These are phyloP conservation scores for Apiotrichum mycotoxinovorans DNA, from an alignment of 1,284 basidiomycete genomes.

Conservation along the genomic window DNA sequence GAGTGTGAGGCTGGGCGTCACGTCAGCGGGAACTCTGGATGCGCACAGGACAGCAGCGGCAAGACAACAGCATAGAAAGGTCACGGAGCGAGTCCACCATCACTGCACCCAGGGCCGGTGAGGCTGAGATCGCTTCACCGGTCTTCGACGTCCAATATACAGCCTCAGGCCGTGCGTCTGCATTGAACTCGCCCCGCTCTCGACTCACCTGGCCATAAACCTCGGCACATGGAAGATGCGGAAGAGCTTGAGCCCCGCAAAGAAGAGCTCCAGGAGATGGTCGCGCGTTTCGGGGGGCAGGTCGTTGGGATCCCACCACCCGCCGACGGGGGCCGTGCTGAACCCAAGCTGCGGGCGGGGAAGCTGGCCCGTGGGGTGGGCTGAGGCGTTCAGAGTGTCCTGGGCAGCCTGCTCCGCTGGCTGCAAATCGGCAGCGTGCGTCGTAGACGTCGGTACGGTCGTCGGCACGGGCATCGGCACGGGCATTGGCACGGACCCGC, in stretches of 20 bases:
- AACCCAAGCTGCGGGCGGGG: neutral
- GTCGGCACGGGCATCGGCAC: neutral
- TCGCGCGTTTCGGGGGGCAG: constrained; percentile 39
- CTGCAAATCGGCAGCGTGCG: no score
- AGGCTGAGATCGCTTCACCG: no score
- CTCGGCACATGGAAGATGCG: constrained; percentile 39
- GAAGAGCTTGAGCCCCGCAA: constrained; percentile 30
- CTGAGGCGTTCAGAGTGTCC: neutral
- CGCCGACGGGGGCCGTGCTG: constrained; percentile 24
- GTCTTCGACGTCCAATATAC: no score
- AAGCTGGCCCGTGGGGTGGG: neutral
- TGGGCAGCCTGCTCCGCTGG: no score
- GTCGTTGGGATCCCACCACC: constrained; percentile 43
- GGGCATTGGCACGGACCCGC: neutral
- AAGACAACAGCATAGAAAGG: no score
- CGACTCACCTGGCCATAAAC: constrained; percentile 37
- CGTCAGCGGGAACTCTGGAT: no score
- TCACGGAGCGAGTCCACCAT: no score
- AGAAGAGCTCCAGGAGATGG: constrained; percentile 40
- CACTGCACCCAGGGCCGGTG: no score
- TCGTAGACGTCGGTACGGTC: no score
- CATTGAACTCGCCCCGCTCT: neutral
- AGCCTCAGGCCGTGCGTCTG: no score
- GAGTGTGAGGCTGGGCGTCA: constrained; percentile 23
- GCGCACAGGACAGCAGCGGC: no score